Base-by-base conservation (phyloP, 345 rosid species). In the Erysimum cheiranthoides region DNA sequence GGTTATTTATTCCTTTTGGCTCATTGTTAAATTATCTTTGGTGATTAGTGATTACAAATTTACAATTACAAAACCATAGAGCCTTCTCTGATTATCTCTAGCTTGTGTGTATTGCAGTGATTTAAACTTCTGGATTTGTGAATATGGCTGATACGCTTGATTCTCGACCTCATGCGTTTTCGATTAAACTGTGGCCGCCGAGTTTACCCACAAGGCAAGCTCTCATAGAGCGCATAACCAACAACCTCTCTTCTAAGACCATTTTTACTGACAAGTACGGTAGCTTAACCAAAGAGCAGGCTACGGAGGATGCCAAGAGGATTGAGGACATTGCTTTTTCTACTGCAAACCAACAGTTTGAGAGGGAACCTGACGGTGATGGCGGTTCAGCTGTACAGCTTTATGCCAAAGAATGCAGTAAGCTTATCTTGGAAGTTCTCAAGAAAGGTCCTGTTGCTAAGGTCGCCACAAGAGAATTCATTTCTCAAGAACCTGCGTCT, bases 301-400 rank as follows among this genome's bases (percentile, higher is more conserved):
- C 98, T 62, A 83, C 60, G 78, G 97, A 90, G 38, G 82, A 85
- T 80, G 97, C 98, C 3, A 84, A 82, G 56, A 78, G 81, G 68
- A 92, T 93, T 40, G 98, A 93, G 73, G 88, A 90, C 68, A n/a
- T 69, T 56, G 93, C 92, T 42, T 93, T 87, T 52, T 63, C 70
- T 17, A 66, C 80, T 34, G 90, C 97, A 10, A 80, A 84, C 73
- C 86, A 84, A 62, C 96, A 88, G 75, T 90, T 88, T 74, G 98
- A 90, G 68, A 87, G 84, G 60, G 93, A 93, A 75, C 98, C 97
- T 42, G 98, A 93, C 67, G 98, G 98, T 72, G 98, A 91, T 79
- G 97, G 98, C 36, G 83, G 93, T 70, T 87, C 92, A 45, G 97
- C 98, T 31, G 95, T 94, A 11, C 98, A 94, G 88, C 92, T 90